phyloP scores from a whole-genome alignment of 148 eudicot genomes.

The Salicornia ramosissima region DNA sequence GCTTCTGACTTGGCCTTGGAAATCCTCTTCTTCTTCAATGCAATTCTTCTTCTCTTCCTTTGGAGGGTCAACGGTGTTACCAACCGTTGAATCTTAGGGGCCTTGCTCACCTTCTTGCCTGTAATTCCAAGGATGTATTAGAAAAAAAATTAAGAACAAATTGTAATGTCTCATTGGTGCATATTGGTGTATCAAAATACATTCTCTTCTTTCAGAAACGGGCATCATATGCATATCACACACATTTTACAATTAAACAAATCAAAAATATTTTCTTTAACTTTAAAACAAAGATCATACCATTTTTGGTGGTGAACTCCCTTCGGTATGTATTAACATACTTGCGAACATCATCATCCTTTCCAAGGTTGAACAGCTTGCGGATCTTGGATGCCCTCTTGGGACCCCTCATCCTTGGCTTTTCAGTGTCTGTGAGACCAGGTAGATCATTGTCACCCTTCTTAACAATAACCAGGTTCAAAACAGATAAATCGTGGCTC shows the following conservation, averaged over 20 bases:
- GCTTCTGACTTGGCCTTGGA: constrained; percentile 44
- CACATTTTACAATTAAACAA: not conserved
- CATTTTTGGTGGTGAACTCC: constrained; percentile 58
- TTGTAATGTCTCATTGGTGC: too few species aligned
- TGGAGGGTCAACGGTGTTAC: constrained; percentile 82
- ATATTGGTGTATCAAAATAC: too few species aligned
- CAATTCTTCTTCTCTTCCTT: constrained; percentile 84
- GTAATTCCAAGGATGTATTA: not conserved
- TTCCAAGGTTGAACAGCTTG: constrained; percentile 79
- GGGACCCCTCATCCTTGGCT: constrained; percentile 97
- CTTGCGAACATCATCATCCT: constrained; percentile 88
- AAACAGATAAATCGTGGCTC: constrained; percentile 74
- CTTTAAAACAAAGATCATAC: constrained; percentile 30
- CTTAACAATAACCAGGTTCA: constrained; percentile 77
- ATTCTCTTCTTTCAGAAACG: too few species aligned
- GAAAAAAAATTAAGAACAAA: not conserved
- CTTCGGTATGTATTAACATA: constrained; percentile 88
- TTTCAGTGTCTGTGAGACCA: constrained; percentile 74
- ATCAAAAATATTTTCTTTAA: too few species aligned
- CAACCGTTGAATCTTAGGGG: constrained; percentile 82
- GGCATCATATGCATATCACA: too few species aligned
- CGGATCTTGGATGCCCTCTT: constrained; percentile 92
- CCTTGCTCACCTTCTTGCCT: constrained; percentile 81
- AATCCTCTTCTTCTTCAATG: constrained; percentile 78
- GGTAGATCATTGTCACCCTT: constrained; percentile 89